Percentiles rank a stretch among this genome's conserved stretches.
phyloP scores from a whole-genome alignment of 176 grass and related monocot species.

The Thinopyrum elongatum region DNA sequence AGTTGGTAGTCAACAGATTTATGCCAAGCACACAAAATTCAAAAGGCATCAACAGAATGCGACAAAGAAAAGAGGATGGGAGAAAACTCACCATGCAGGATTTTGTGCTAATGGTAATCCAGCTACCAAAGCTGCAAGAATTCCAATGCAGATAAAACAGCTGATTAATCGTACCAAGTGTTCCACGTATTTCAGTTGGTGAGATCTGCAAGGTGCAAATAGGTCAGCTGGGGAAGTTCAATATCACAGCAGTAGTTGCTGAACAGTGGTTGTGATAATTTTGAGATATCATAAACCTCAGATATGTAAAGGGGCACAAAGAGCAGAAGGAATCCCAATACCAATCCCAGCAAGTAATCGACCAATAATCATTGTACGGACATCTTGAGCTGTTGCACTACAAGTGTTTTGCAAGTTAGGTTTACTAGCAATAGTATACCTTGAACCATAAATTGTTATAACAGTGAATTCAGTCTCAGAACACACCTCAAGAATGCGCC shows the following conservation, averaged over 20 bases:
- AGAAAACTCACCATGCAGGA: constrained; percentile 76
- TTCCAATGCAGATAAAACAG: constrained; percentile 98
- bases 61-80: constrained; percentile 9
- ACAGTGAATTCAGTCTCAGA: background rate
- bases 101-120: constrained; percentile 90
- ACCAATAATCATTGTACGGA: constrained; percentile 92
- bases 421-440: background rate
- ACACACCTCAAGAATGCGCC: constrained; percentile 89
- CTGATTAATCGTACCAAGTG: constrained; percentile 96
- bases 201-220: constrained; percentile 64
- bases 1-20: background rate
- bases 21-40: background rate
- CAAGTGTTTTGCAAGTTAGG: constrained; percentile 11
- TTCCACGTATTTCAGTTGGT: constrained; percentile 99
- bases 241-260: background rate
- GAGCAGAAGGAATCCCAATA: constrained; percentile 93
- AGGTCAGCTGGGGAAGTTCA: constrained; percentile 19
- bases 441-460: background rate
- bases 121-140: constrained; percentile 89
- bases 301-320: constrained; percentile 99
- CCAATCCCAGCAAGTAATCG: constrained; percentile 90
- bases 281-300: constrained; percentile 58
- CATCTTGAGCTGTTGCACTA: constrained; percentile 91
- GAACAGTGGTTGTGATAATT: constrained; percentile 31
- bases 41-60: background rate